Conservation (phyloP, 495 filamentous ascomycete species). For the Hypoxylon lienhwacheense region DNA sequence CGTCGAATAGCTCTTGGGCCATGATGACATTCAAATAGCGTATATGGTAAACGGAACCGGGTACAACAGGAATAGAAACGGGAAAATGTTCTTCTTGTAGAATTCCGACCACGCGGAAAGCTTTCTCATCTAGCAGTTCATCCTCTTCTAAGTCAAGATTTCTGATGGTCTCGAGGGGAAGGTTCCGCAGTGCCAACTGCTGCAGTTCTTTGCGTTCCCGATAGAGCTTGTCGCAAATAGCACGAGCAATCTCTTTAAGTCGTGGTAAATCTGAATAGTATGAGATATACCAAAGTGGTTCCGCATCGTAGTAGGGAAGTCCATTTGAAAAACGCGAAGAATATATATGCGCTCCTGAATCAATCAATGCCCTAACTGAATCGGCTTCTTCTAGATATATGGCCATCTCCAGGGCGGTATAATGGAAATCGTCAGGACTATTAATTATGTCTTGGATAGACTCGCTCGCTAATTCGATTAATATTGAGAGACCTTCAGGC, state of each 20-base stretch:
- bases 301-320: too few relatives aligned
- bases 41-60: background rate
- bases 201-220: background rate
- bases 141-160: background rate
- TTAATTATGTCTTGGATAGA: conserved; percentile 10
- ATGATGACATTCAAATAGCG: background rate
- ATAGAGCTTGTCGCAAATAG: background rate
- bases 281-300: too few relatives aligned
- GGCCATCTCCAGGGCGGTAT: background rate
- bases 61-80: background rate
- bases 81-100: background rate
- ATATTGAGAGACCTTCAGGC: conserved; percentile 9
- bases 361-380: conserved; percentile 2
- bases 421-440: background rate
- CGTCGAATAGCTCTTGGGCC: conserved; percentile 2
- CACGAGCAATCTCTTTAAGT: background rate
- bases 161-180: background rate
- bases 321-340: too few relatives aligned
- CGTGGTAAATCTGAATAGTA: too few relatives aligned
- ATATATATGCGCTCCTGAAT: background rate
- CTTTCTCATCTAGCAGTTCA: conserved; percentile 1
- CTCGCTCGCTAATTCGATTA: conserved; percentile 2
- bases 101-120: conserved; percentile 4
- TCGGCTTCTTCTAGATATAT: background rate
- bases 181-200: conserved; percentile 1